Evolutionary conservation across 2,329 filamentous ascomycete genomes (phyloP).

Genomic region (Penicillium sp.): DNA sequence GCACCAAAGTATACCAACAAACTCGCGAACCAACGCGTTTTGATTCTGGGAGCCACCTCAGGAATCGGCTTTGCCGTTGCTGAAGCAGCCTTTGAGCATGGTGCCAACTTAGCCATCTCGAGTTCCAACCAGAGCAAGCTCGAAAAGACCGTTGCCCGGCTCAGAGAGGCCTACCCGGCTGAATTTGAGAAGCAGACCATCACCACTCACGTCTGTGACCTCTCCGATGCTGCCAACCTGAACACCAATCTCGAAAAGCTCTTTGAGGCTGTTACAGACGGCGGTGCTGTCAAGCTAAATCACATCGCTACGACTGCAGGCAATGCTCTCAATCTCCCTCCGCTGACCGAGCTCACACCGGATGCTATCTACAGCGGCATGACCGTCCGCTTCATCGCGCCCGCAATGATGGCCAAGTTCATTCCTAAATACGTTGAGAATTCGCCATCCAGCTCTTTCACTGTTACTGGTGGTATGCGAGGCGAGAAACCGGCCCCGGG

Average conservation of each 20-base stretch:
- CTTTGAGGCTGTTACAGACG: conserved; percentile 46
- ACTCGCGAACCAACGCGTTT: conserved; percentile 43
- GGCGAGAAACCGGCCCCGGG: conserved; percentile 42
- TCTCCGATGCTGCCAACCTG: conserved; percentile 50
- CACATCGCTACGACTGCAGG: conserved; percentile 61
- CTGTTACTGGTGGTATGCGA: conserved; percentile 49
- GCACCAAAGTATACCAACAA: conserved; percentile 25
- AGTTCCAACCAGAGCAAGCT: conserved; percentile 52
- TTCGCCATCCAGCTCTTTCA: conserved; percentile 43
- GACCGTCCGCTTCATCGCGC: conserved; percentile 43
- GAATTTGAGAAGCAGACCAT: conserved; percentile 40
- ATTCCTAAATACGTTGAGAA: conserved; percentile 43
- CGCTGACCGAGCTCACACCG: conserved; percentile 37
- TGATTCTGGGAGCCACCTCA: conserved; percentile 60
- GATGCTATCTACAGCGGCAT: conserved; percentile 31
- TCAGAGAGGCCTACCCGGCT: conserved; percentile 53
- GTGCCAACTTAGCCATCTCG: conserved; percentile 56
- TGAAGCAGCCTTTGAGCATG: conserved; percentile 58
- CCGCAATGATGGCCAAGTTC: conserved; percentile 50
- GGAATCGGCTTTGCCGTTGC: conserved; percentile 61
- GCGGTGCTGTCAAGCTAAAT: conserved; percentile 45
- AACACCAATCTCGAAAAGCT: conserved; percentile 53
- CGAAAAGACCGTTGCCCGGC: conserved; percentile 45
- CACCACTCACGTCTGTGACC: conserved; percentile 52
- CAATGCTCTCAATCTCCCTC: conserved; percentile 36